Evolutionary conservation across 176 grass and related monocot genomes (phyloP).

Genomic region (Triticum monococcum): DNA sequence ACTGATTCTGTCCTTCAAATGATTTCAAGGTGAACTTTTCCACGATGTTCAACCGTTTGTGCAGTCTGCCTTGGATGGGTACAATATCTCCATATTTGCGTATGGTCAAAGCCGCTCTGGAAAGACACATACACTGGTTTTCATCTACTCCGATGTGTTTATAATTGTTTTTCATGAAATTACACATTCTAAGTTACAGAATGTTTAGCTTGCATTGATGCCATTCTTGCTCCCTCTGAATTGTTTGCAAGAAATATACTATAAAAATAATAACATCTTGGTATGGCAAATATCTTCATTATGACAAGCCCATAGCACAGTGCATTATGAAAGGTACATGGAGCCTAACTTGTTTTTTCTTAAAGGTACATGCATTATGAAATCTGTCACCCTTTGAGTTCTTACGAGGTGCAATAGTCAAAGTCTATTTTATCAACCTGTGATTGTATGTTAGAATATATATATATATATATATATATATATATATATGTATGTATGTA

Average conservation of each 20-base stretch:
- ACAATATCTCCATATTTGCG: conserved; percentile 87
- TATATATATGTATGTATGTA: no score
- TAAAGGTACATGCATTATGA: not conserved
- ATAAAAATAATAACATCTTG: conserved; percentile 17
- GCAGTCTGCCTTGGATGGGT: conserved; percentile 88
- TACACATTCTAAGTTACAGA: not conserved
- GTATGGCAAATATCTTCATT: conserved; percentile 12
- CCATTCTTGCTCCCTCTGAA: not conserved
- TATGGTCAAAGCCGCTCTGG: conserved; percentile 96
- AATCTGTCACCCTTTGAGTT: not conserved
- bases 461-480: not conserved
- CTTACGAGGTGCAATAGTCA: not conserved
- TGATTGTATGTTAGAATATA: not conserved
- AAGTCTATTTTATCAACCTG: not conserved
- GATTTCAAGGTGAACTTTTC: conserved; percentile 86
- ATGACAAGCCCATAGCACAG: not conserved
- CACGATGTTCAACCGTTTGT: conserved; percentile 94
- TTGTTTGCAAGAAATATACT: not conserved
- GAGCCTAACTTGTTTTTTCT: not conserved
- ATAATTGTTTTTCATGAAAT: not conserved
- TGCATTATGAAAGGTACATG: not conserved
- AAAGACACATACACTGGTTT: conserved; percentile 95
- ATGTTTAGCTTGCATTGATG: not conserved
- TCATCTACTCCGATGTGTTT: conserved; percentile 23
- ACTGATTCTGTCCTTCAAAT: conserved; percentile 18